Evolutionary conservation across 73 alveolate species (phyloP).

Genomic region (Paramecium primaurelia): DNA sequence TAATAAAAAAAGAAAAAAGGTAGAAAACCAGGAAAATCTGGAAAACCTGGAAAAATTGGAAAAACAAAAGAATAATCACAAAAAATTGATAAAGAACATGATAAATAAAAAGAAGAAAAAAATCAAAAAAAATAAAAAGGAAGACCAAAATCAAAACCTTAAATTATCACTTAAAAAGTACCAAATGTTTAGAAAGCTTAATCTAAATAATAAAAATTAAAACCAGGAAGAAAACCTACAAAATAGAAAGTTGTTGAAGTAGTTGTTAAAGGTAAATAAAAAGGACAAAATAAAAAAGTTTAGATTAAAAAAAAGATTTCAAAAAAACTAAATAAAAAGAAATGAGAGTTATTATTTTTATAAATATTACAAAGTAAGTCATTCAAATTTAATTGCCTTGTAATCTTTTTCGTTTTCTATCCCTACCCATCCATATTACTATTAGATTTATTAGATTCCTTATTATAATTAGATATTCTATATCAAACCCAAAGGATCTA

Average conservation of each 20-base stretch:
- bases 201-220: not conserved
- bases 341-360: not conserved
- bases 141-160: not conserved
- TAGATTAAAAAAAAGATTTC: not conserved
- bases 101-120: not conserved
- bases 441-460: not conserved
- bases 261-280: not conserved
- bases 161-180: not conserved
- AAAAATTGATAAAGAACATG: not conserved
- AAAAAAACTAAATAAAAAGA: not conserved
- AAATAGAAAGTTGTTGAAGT: not conserved
- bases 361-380: not conserved
- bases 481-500: not conserved
- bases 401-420: constrained; percentile 16
- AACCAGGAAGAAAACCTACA: not conserved
- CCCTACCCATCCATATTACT: constrained; percentile 32
- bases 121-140: not conserved
- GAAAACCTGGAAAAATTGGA: not conserved
- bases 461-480: not conserved
- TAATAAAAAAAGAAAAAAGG: not conserved
- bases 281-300: not conserved
- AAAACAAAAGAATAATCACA: not conserved
- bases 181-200: not conserved
- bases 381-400: constrained; percentile 29
- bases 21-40: not conserved